Conservation (phyloP, 345 rosid genomes). For the Physaria fendleri region DNA sequence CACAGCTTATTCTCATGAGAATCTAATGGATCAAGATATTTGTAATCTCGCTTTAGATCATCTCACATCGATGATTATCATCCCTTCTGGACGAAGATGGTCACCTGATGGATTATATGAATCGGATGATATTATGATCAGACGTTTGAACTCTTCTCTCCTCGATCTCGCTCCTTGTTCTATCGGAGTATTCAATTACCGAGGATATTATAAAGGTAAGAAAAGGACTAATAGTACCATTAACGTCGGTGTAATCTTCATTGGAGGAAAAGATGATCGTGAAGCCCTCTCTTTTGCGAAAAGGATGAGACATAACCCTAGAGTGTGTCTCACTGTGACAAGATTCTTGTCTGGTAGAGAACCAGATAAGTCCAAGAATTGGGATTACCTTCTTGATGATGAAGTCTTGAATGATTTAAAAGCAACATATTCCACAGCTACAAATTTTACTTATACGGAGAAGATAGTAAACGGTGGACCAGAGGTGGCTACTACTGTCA, state of each 20-base stretch:
- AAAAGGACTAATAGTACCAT: background rate
- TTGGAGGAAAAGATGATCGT: conserved; percentile 58
- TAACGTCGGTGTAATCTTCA: conserved; percentile 37
- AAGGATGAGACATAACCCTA: conserved; percentile 36
- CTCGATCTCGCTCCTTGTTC: conserved; percentile 31
- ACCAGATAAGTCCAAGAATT: conserved; percentile 1
- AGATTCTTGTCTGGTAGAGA: conserved; percentile 15
- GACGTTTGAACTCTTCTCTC: conserved; percentile 19
- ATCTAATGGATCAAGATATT: conserved; percentile 49
- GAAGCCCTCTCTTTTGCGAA: conserved; percentile 48
- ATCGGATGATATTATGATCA: conserved; percentile 19
- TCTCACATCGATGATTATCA: conserved; percentile 32
- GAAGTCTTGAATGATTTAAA: conserved; percentile 31
- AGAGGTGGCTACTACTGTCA: conserved; percentile 25
- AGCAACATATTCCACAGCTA: background rate
- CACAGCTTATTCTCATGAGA: conserved; percentile 38
- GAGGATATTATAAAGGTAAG: conserved; percentile 13
- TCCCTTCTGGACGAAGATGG: conserved; percentile 51
- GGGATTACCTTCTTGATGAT: conserved; percentile 36
- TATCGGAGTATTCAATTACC: conserved; percentile 16
- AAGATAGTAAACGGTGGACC: conserved; percentile 38
- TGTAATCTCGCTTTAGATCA: conserved; percentile 43
- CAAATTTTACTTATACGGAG: conserved; percentile 16
- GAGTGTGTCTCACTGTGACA: conserved; percentile 29
- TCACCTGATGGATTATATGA: conserved; percentile 28